Evolutionary conservation across 1,139 yeast species (phyloP).

Genomic region (Scheffersomyces cryptocercus): DNA sequence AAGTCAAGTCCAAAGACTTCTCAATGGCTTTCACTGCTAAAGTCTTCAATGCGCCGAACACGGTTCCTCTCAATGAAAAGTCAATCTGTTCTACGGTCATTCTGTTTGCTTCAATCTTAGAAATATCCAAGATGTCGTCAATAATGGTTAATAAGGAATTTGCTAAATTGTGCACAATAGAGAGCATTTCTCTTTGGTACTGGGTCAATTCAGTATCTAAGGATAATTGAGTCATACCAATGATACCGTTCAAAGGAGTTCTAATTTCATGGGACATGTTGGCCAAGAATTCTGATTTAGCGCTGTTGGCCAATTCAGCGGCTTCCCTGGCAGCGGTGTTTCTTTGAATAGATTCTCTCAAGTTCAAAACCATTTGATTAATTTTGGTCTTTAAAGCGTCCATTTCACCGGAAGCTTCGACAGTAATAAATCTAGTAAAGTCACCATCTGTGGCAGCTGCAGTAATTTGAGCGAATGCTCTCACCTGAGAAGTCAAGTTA

Average conservation of each 20-base stretch:
- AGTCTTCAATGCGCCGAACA: conserved; percentile 84
- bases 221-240: conserved; percentile 89
- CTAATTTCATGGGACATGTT: conserved; percentile 91
- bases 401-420: conserved; percentile 92
- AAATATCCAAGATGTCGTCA: conserved; percentile 86
- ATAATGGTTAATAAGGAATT: conserved; percentile 81
- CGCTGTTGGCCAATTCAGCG: conserved; percentile 85
- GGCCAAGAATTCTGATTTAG: conserved; percentile 89
- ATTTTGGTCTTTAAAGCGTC: conserved; percentile 88
- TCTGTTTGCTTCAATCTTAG: conserved; percentile 88
- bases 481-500: conserved; percentile 84
- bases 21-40: conserved; percentile 87
- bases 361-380: conserved; percentile 86
- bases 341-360: conserved; percentile 86
- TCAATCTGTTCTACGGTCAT: conserved; percentile 91
- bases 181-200: conserved; percentile 86
- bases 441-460: conserved; percentile 96
- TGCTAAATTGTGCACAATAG: conserved; percentile 83
- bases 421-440: conserved; percentile 85
- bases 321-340: conserved; percentile 94
- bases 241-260: conserved; percentile 90
- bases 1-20: conserved; percentile 74
- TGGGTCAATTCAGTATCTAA: conserved; percentile 85
- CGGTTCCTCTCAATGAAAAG: conserved; percentile 80
- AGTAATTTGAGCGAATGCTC: conserved; percentile 91